Percentiles rank a stretch among this genome's conserved stretches.
Conservation (phyloP, 2,329 filamentous ascomycete genomes). For the Colletotrichum endophyticum region DNA sequence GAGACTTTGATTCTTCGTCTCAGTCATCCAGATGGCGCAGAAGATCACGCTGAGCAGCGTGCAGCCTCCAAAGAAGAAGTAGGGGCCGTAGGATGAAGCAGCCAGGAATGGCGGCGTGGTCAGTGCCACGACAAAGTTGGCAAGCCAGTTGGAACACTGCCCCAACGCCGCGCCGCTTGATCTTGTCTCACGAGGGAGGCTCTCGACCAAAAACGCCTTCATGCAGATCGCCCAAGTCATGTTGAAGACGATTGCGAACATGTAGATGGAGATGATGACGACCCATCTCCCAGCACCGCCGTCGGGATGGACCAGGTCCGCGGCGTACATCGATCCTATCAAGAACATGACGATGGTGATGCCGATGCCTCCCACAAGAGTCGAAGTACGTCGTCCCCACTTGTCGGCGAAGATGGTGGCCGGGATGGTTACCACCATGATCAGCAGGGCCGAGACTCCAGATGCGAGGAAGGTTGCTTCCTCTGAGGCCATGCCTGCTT, state of each 20-base stretch:
- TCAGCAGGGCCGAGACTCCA: conserved; percentile 61
- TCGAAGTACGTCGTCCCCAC: conserved; percentile 59
- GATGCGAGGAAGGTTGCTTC: conserved; percentile 62
- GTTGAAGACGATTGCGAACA: conserved; percentile 50
- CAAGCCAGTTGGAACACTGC: conserved; percentile 56
- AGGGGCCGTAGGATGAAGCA: conserved; percentile 42
- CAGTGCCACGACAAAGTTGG: conserved; percentile 50
- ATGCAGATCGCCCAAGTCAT: conserved; percentile 58
- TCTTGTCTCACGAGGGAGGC: conserved; percentile 58
- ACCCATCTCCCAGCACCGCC: conserved; percentile 49
- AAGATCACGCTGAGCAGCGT: conserved; percentile 38
- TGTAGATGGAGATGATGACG: conserved; percentile 54
- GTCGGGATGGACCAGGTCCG: conserved; percentile 37
- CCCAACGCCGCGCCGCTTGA: conserved; percentile 59
- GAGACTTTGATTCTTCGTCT: conserved; percentile 44
- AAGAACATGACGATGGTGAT: conserved; percentile 57
- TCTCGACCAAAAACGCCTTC: conserved; percentile 57
- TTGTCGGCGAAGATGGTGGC: conserved; percentile 58
- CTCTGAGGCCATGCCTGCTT: conserved; percentile 60
- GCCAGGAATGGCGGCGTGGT: conserved; percentile 45
- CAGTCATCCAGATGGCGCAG: conserved; percentile 43
- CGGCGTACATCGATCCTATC: conserved; percentile 57
- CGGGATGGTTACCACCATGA: conserved; percentile 59
- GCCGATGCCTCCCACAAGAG: conserved; percentile 55
- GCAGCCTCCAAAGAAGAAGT: conserved; percentile 48